Evolutionary conservation across 78 protist species (phyloP), one percentile per base, ranked within the genome.

Genomic region (Tieghemostelium lacteum): DNA sequence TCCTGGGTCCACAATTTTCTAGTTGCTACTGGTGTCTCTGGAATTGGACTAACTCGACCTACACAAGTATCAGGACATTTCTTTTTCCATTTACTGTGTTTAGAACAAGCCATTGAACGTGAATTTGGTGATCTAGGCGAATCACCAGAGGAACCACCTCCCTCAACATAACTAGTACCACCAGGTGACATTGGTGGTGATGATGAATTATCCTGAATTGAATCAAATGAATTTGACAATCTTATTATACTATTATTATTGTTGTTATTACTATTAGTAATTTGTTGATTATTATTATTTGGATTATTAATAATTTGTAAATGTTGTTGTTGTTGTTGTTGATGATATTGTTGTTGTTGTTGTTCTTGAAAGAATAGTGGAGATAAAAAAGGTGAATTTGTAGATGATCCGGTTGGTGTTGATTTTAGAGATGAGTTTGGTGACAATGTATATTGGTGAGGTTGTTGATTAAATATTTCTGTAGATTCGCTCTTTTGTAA

Each of bases 1-100:
- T 78, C 88, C 28, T 78, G 88, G 2, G 88, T 61, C 88, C 88
- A 78, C 8, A 78, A 39, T 37, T 78, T 78, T n/a, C 88, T 71
- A 24, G 88, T 78, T 22, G 88, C 33, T 3, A 72, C 49, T 33
- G 74, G 88, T 19, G 28, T 45, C 40, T 78, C 88, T n/a, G n/a
- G n/a, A 14, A 66, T 69, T 12, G 88, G 88, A 14, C 76, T 66
- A 6, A 67, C 16, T 24, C 88, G 88, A 16, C 75, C 88, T 3
- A 55, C 66, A 57, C 88, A 78, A n/a, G 88, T 66, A 12, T 78
- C 88, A 54, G 88, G 88, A 6, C 88, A 78, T 29, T 60, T 45
- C 75, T 78, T 78, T 26, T 78, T 78, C 88, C 88, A 78, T 36
- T 67, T 78, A 61, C 76, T 66, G 22, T 78, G 88, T 37, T 67